phyloP scores from a whole-genome alignment of 169 alveolate genomes.

The Perkinsus olseni region DNA sequence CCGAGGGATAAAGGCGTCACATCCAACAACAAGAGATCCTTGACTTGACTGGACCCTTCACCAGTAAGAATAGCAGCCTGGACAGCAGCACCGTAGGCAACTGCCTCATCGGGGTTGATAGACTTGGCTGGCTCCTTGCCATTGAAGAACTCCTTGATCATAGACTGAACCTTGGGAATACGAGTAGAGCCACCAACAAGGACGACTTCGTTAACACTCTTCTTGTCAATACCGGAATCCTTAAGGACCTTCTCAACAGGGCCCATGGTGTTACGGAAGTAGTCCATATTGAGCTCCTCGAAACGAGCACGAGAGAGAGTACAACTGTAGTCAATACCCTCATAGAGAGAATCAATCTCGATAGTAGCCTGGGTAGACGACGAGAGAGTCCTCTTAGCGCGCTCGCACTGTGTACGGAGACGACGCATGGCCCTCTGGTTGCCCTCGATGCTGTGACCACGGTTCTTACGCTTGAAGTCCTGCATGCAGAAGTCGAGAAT shows the following conservation, averaged over 20 bases:
- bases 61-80: constrained; percentile 87
- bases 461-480: constrained; percentile 84
- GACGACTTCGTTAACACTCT: constrained; percentile 89
- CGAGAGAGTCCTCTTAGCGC: constrained; percentile 93
- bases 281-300: constrained; percentile 91
- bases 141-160: constrained; percentile 82
- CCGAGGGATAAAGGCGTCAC: constrained; percentile 89
- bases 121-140: constrained; percentile 83
- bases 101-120: constrained; percentile 92
- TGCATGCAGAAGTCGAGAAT: constrained; percentile 89
- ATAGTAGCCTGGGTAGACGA: constrained; percentile 92
- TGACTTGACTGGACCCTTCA: constrained; percentile 74
- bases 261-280: constrained; percentile 86
- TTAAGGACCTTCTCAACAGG: constrained; percentile 93
- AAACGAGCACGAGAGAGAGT: constrained; percentile 93
- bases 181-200: constrained; percentile 97
- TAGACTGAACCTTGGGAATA: constrained; percentile 86
- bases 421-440: constrained; percentile 85
- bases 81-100: constrained; percentile 91
- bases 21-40: constrained; percentile 81
- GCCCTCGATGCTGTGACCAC: constrained; percentile 69
- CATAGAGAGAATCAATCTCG: constrained; percentile 88
- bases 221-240: constrained; percentile 81
- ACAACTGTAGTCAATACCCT: constrained; percentile 86
- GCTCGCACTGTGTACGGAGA: constrained; percentile 92